Evolutionary conservation across 305 asterid species (phyloP).

Genomic region (Ilex paraguariensis): DNA sequence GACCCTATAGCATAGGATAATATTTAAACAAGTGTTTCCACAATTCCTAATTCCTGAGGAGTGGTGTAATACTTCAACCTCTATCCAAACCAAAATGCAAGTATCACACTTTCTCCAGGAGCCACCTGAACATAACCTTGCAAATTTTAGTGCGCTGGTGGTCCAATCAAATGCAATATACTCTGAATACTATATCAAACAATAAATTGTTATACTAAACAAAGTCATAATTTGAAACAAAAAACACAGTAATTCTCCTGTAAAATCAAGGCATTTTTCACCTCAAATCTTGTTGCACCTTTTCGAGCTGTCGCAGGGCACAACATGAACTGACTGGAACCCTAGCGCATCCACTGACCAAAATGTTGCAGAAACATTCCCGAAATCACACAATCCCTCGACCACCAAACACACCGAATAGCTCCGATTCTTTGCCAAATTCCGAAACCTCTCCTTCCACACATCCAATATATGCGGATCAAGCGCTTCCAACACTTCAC

Average conservation of each 20-base stretch:
- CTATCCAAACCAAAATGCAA: too few species aligned
- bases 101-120: too few species aligned
- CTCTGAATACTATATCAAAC: too few species aligned
- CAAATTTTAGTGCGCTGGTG: too few species aligned
- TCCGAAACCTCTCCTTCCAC: slow-evolving; percentile 74
- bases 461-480: slow-evolving; percentile 60
- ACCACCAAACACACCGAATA: slow-evolving; percentile 87
- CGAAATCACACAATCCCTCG: slow-evolving; percentile 82
- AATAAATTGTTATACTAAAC: too few species aligned
- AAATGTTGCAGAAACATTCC: slow-evolving; percentile 90
- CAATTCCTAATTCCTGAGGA: too few species aligned
- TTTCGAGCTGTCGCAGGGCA: slow-evolving; percentile 45
- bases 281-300: slow-evolving; percentile 52
- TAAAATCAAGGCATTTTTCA: slow-evolving; percentile 20
- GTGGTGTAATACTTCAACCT: too few species aligned
- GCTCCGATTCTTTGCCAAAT: slow-evolving; percentile 66
- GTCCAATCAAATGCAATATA: too few species aligned
- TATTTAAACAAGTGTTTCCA: too few species aligned
- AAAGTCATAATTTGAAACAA: background rate
- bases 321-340: slow-evolving; percentile 78
- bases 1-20: too few species aligned
- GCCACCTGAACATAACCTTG: too few species aligned
- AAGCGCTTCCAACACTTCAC: slow-evolving; percentile 68
- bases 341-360: slow-evolving; percentile 93
- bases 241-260: background rate